Evolutionary conservation across 306 rosid genomes (phyloP).

Genomic region (Citrullus colocynthis): DNA sequence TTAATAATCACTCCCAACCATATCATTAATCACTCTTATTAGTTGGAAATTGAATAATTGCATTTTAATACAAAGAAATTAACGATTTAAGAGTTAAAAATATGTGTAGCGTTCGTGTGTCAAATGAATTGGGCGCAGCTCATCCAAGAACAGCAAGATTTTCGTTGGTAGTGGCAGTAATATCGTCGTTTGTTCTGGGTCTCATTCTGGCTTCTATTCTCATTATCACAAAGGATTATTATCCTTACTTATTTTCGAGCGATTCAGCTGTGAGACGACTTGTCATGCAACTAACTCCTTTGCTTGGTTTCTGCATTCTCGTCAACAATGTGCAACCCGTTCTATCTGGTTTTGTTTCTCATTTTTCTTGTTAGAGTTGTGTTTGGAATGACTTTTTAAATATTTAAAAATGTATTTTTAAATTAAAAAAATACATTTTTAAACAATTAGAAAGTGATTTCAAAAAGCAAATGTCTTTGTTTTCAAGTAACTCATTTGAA

Average conservation of each 20-base stretch:
- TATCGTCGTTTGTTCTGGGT: conserved; percentile 27
- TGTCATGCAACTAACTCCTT: conserved; percentile 49
- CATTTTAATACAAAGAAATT: no score
- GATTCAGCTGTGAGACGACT: conserved; percentile 30
- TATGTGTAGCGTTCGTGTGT: conserved; percentile 62
- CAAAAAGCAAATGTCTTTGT: not conserved
- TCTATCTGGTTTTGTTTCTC: conserved; percentile 36
- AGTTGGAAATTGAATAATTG: not conserved
- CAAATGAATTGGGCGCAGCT: conserved; percentile 78
- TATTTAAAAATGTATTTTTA: no score
- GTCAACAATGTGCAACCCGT: conserved; percentile 77
- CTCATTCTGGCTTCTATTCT: conserved; percentile 26
- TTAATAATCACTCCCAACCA: no score
- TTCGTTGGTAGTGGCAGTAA: conserved; percentile 56
- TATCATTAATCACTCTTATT: not conserved
- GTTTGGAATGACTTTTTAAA: no score
- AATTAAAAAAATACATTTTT: no score
- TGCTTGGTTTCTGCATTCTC: conserved; percentile 52
- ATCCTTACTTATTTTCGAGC: conserved; percentile 45
- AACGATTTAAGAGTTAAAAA: no score
- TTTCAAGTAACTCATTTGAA: not conserved
- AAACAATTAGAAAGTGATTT: no score
- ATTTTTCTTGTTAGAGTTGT: no score
- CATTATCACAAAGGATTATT: conserved; percentile 18
- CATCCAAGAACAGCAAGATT: conserved; percentile 83